Base-by-base conservation (phyloP, 495 filamentous ascomycete genomes). In the Xylona heveae region DNA sequence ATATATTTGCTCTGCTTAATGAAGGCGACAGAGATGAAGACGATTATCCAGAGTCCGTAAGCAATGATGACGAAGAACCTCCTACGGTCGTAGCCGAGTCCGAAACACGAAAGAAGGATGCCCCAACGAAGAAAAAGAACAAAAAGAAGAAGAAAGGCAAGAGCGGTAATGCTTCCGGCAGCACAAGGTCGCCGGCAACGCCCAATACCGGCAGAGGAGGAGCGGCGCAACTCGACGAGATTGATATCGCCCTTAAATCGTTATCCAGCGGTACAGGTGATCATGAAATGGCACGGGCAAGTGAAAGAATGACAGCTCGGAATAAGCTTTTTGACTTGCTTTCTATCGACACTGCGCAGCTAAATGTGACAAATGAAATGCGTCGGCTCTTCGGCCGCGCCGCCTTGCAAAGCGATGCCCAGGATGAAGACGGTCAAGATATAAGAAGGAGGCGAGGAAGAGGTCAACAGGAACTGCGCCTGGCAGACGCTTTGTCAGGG, bases 291-390 rank as follows among this genome's bases (percentile, higher is more conserved):
- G 26, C 47, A 20, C 21, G 46, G 23, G 44, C 33, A 37, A 44
- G 37, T 34, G 41, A 31, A 35, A 50, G 41, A 36, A 54, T 8
- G 39, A n/a, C n/a, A n/a, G n/a, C n/a, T n/a, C n/a, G n/a, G n/a
- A n/a, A 58, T 34, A 28, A 57, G 47, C 46, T 69, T 22, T 58
- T 54, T 41, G 40, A 67, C n/a, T 54, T 91, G 19, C 54, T 95
- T 1, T 56, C 64, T 7, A 66, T 94, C 34, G 82, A 88, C 28
- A 65, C 76, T 1, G 65, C 74, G 38, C 68, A 78, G 39, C 65
- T 99, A 7, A 91, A 90, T 46, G 77, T 77, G 9, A 61, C 66
- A 4, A 90, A 92, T 41, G 88, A 99, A 52, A 94, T 99, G 83
- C 74, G 79, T 25, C 71, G 68, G 38, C 53, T 99, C 2, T 99